A percentile compares a stretch with the other conserved stretches of the same genome.
Conservation (phyloP, 495 filamentous ascomycete species). For the Talaromyces trachyspermus region DNA sequence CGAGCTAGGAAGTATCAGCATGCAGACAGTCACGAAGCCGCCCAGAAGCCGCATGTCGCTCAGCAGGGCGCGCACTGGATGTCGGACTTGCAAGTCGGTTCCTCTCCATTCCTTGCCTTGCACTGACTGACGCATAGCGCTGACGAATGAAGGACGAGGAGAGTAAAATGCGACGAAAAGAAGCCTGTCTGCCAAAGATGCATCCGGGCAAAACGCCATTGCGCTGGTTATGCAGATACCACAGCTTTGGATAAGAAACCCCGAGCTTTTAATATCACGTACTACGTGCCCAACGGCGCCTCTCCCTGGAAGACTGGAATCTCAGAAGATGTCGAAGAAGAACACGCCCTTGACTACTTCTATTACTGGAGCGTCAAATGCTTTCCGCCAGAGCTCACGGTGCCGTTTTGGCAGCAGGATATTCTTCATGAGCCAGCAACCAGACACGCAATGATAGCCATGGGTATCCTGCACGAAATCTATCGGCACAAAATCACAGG, state of each 20-base stretch:
- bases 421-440: constrained; percentile 45
- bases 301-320: neutral
- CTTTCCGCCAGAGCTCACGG: constrained; percentile 3
- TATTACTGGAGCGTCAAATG: neutral
- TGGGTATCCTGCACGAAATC: constrained; percentile 53
- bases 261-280: neutral
- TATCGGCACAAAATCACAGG: constrained; percentile 31
- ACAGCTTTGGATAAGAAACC: neutral
- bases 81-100: constrained; percentile 24
- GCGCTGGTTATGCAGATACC: neutral
- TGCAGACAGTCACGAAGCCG: neutral
- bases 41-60: neutral
- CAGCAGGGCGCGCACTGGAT: constrained; percentile 23
- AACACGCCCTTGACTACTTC: constrained; percentile 4
- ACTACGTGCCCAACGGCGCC: neutral
- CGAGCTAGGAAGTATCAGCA: too few species aligned
- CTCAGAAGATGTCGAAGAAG: neutral
- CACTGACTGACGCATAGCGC: neutral
- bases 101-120: neutral
- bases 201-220: neutral
- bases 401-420: neutral
- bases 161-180: constrained; percentile 26
- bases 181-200: constrained; percentile 17
- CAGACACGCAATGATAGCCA: constrained; percentile 54
- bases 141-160: constrained; percentile 9